Evolutionary conservation across 495 filamentous ascomycete genomes (phyloP), one percentile per base, ranked within the genome.

Genomic region (Xylaria telfairii): DNA sequence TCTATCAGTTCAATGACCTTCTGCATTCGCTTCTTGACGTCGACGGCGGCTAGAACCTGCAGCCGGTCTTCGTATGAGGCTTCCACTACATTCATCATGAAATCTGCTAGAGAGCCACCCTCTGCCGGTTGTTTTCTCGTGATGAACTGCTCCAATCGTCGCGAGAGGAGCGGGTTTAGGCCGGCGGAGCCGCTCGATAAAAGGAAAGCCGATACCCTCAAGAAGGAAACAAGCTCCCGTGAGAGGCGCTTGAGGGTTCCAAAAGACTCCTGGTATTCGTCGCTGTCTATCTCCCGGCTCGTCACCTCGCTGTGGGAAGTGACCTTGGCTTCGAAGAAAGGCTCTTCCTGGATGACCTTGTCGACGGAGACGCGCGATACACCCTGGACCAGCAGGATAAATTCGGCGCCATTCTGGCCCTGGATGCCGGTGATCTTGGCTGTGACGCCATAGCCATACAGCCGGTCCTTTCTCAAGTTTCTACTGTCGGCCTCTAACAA

Each of bases 41-140:
- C 88, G 19, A 95, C 78, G 2, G 93, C 88, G 34, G 93, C 85
- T 17, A 99, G 84, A 21, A 98, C 88, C 65, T 92, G 87, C 39
- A 99, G 84, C 83, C 94, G 96, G 73, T 99, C 96, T 76, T 97
- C 92, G 69, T 95, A 88, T 19, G 91, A 90, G 47, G 90, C 89
- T 63, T 97, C 92, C 3, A 96, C 88, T 32, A 98, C 87, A 79
- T 96, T 95, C 9, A 92, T 89, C 93, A 98, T 96, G 73, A 98
- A 97, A 77, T 99, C 96, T 9, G 96, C 96, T n/a, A 99, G 83
- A 9, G 87, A 84, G 8, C 95, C 96, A 5, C 96, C 94, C 67
- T 97, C 92, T 42, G 84, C 79, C 42, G 92, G 75, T 63, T 91
- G 90, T 71, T 95, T 95, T 78, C 87, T 89, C 1, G 87, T 85